These are phyloP conservation scores for Ophiorrhiza pumila DNA, from an alignment of 257 asterid genomes.

Conservation along the genomic window DNA sequence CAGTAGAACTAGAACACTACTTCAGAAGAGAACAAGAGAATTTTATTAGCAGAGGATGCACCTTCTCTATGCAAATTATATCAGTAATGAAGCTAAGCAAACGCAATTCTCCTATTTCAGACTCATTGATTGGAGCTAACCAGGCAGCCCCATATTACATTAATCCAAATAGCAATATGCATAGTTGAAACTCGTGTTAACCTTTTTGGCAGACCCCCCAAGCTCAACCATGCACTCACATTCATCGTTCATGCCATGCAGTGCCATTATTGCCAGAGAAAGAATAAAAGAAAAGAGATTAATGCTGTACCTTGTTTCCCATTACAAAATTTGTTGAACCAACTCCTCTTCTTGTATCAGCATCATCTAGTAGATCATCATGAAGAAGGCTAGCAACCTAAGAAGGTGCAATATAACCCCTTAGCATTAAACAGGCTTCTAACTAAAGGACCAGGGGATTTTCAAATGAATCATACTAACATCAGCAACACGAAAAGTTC, in stretches of 20 bases:
- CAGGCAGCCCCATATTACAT: not conserved
- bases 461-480: slow-evolving; percentile 7
- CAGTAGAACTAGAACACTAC: not conserved
- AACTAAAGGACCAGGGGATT: not conserved
- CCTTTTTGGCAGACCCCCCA: not conserved
- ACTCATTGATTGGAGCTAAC: not conserved
- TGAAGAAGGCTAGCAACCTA: slow-evolving; percentile 99
- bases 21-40: not conserved
- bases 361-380: slow-evolving; percentile 98
- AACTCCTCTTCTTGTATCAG: slow-evolving; percentile 89
- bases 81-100: not conserved
- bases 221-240: not conserved
- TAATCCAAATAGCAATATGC: not conserved
- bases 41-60: not conserved
- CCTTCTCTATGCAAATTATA: not conserved
- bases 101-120: slow-evolving; percentile 1
- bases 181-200: not conserved
- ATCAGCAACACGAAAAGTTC: not conserved
- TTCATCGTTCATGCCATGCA: not conserved
- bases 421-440: slow-evolving; percentile 13
- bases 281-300: not conserved
- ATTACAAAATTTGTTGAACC: slow-evolving; percentile 78
- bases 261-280: not conserved
- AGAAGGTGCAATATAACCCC: slow-evolving; percentile 13
- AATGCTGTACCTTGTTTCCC: slow-evolving; percentile 81